Conservation (phyloP, 2,329 filamentous ascomycete species). For the Claviceps sorghi region DNA sequence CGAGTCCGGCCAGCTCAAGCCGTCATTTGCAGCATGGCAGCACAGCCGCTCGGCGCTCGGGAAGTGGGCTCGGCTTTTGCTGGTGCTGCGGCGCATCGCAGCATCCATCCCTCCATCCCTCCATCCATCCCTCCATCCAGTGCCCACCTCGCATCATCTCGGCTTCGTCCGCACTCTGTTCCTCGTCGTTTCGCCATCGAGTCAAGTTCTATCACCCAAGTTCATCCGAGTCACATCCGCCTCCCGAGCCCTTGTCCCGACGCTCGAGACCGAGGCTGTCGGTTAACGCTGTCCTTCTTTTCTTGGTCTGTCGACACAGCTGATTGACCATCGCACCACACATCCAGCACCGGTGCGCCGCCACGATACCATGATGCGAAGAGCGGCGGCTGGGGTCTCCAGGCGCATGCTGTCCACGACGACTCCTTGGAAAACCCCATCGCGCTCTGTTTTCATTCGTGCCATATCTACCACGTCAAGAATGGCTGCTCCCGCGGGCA, state of each 20-base stretch:
- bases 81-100: no score
- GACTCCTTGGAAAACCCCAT: constrained; percentile 7
- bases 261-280: neutral
- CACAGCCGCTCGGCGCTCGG: neutral
- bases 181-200: neutral
- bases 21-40: neutral
- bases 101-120: no score
- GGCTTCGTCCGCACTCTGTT: neutral
- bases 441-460: constrained; percentile 13
- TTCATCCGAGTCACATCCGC: neutral
- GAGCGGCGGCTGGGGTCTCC: constrained; percentile 17
- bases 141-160: neutral
- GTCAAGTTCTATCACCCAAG: neutral
- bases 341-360: neutral
- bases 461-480: constrained; percentile 17
- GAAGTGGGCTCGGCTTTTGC: constrained; percentile 1
- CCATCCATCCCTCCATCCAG: no score
- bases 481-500: constrained; percentile 15
- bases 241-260: neutral
- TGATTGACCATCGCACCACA: neutral
- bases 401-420: constrained; percentile 14
- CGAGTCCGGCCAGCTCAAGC: no score
- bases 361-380: constrained; percentile 17
- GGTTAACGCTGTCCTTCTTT: neutral
- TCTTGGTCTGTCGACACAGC: neutral